Evolutionary conservation across 1,284 basidiomycete species (phyloP).

Genomic region (Tremellales sp.): DNA sequence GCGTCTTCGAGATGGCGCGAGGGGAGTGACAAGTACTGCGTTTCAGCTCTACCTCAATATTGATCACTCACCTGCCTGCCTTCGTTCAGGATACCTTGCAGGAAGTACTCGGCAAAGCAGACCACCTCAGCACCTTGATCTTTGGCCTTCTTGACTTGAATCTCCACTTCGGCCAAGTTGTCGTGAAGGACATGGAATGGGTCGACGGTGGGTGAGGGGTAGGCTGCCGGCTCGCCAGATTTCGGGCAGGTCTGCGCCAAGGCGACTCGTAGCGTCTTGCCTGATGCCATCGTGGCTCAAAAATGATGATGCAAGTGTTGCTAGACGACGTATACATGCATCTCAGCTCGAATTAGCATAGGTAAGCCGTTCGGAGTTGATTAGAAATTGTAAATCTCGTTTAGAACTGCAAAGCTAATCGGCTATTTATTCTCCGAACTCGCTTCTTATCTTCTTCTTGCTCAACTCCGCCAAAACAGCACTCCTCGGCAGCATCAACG

Average conservation of each 20-base stretch:
- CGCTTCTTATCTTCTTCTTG: too few relatives aligned
- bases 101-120: conserved; percentile 47
- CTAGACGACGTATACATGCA: too few relatives aligned
- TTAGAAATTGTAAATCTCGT: too few relatives aligned
- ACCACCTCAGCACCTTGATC: conserved; percentile 34
- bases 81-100: conserved; percentile 44
- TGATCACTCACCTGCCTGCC: conserved; percentile 32
- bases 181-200: conserved; percentile 29
- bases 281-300: neutral
- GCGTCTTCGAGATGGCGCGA: conserved; percentile 24
- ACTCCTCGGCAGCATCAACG: too few relatives aligned
- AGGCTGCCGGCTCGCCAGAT: conserved; percentile 14
- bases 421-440: too few relatives aligned
- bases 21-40: conserved; percentile 41
- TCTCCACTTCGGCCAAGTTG: conserved; percentile 26
- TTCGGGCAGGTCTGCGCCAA: conserved; percentile 42
- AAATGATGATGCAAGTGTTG: neutral
- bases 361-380: too few relatives aligned
- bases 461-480: too few relatives aligned
- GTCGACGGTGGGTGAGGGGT: conserved; percentile 15
- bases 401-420: too few relatives aligned
- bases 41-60: neutral
- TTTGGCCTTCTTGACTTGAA: conserved; percentile 22
- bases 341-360: too few relatives aligned
- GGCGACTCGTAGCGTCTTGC: conserved; percentile 22